Evolutionary conservation across 1,139 yeast species (phyloP).

Genomic region (Candida pseudocylindracea): DNA sequence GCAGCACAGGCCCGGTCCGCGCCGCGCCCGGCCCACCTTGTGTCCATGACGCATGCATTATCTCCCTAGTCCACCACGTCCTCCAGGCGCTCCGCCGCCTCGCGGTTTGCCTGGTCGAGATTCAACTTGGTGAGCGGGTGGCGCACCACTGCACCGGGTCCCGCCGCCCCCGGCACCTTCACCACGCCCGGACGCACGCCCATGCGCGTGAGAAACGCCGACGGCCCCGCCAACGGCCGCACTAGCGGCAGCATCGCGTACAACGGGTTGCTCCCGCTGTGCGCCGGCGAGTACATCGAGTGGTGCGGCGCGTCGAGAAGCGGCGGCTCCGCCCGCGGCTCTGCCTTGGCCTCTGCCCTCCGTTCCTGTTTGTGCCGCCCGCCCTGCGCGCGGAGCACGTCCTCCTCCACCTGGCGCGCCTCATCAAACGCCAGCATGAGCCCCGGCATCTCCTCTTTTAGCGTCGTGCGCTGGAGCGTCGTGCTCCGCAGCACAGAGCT

Average conservation of each 20-base stretch:
- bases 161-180: slow-evolving; percentile 6
- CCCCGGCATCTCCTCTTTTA: slow-evolving; percentile 31
- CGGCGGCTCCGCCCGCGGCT: neutral
- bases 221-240: too few relatives aligned
- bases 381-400: slow-evolving; percentile 9
- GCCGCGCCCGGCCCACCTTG: too few relatives aligned
- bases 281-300: too few relatives aligned
- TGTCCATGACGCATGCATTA: too few relatives aligned
- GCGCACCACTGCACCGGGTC: neutral
- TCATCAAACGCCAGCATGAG: slow-evolving; percentile 34
- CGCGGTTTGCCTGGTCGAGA: neutral
- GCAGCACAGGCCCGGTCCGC: too few relatives aligned
- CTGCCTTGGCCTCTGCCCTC: neutral
- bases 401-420: slow-evolving; percentile 27
- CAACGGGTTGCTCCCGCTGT: too few relatives aligned
- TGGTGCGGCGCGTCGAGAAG: neutral
- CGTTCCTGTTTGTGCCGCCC: neutral
- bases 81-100: too few relatives aligned
- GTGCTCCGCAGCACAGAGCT: slow-evolving; percentile 11
- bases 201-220: slow-evolving; percentile 9
- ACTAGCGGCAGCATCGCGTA: too few relatives aligned
- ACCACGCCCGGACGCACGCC: slow-evolving; percentile 23
- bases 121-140: neutral
- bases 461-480: slow-evolving; percentile 19
- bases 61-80: too few relatives aligned